phyloP scores from a whole-genome alignment of 495 filamentous ascomycete genomes.

The Antarctomyces pellizariae region DNA sequence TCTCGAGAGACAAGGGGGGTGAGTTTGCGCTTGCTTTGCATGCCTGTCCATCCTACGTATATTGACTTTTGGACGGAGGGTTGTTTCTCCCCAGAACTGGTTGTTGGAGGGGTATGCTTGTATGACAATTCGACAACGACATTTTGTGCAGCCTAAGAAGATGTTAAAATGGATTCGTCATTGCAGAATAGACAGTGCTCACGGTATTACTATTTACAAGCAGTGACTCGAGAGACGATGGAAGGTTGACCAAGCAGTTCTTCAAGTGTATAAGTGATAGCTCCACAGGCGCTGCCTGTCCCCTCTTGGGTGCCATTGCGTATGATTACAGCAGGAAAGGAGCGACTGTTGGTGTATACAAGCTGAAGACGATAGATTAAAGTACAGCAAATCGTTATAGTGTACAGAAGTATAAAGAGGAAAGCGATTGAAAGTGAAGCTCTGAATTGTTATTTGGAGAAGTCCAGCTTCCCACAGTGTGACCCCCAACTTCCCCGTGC shows the following conservation, averaged over 20 bases:
- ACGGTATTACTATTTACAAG: constrained; percentile 77
- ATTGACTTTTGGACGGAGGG: constrained; percentile 36
- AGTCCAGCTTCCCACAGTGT: too few species aligned
- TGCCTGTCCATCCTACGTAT: constrained; percentile 87
- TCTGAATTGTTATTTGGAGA: too few species aligned
- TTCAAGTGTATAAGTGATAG: constrained; percentile 64
- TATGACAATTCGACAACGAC: constrained; percentile 76
- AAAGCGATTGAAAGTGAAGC: too few species aligned
- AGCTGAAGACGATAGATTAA: too few species aligned
- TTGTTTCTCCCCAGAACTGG: constrained; percentile 13
- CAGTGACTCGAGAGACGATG: constrained; percentile 55
- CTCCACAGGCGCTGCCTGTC: constrained; percentile 42
- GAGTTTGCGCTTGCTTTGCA: constrained; percentile 70
- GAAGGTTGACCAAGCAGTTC: constrained; percentile 86
- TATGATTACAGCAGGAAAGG: too few species aligned
- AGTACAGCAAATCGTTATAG: too few species aligned
- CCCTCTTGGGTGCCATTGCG: too few species aligned
- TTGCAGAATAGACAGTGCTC: too few species aligned
- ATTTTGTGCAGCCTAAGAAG: constrained; percentile 61
- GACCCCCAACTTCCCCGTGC: too few species aligned
- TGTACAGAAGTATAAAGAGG: too few species aligned
- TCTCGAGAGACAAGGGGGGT: constrained; percentile 48
- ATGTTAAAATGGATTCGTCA: too few species aligned
- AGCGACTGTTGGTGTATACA: too few species aligned
- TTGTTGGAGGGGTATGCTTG: constrained; percentile 18